A percentile compares a stretch with the other conserved stretches of the same genome.
Conservation (phyloP, 2,329 filamentous ascomycete species). For the Fusarium sublunatum region DNA sequence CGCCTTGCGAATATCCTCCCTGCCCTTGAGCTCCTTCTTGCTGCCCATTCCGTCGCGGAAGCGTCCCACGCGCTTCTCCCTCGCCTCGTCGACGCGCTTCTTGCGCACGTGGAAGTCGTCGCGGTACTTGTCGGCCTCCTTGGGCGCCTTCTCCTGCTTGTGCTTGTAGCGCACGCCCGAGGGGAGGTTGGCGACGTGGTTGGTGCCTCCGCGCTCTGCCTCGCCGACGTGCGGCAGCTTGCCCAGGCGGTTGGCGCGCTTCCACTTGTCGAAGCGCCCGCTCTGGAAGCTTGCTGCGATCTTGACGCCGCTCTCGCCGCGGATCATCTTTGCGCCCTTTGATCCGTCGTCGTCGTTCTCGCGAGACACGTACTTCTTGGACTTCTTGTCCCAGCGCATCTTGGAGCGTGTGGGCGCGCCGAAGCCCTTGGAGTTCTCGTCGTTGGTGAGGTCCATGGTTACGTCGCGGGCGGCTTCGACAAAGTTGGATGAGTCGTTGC, state of each 20-base stretch:
- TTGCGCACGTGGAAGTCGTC: conserved; percentile 92
- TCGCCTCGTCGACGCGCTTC: conserved; percentile 88
- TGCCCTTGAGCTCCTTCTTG: conserved; percentile 80
- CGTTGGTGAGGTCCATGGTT: conserved; percentile 92
- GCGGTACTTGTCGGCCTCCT: conserved; percentile 90
- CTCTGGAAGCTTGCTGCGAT: conserved; percentile 94
- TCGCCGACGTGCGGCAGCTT: conserved; percentile 86
- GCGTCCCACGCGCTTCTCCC: conserved; percentile 81
- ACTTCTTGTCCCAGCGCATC: conserved; percentile 97
- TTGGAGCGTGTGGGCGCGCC: conserved; percentile 78
- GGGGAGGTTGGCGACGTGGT: conserved; percentile 43
- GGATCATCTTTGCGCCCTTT: conserved; percentile 76
- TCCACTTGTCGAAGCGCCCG: conserved; percentile 94
- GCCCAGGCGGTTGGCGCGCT: conserved; percentile 83
- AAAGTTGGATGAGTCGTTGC: conserved; percentile 77
- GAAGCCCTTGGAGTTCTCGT: conserved; percentile 84
- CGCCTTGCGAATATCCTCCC: conserved; percentile 86
- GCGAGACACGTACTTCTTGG: conserved; percentile 91
- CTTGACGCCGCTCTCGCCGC: conserved; percentile 93
- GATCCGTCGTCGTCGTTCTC: conserved; percentile 95
- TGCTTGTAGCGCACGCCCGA: conserved; percentile 76
- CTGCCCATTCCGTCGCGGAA: conserved; percentile 80
- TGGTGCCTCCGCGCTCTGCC: conserved; percentile 64
- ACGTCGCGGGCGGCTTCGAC: conserved; percentile 86
- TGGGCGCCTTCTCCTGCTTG: conserved; percentile 87